These are phyloP conservation scores for Strigomonas oncopelti DNA, from an alignment of 208 protist species.

Conservation along the genomic window DNA sequence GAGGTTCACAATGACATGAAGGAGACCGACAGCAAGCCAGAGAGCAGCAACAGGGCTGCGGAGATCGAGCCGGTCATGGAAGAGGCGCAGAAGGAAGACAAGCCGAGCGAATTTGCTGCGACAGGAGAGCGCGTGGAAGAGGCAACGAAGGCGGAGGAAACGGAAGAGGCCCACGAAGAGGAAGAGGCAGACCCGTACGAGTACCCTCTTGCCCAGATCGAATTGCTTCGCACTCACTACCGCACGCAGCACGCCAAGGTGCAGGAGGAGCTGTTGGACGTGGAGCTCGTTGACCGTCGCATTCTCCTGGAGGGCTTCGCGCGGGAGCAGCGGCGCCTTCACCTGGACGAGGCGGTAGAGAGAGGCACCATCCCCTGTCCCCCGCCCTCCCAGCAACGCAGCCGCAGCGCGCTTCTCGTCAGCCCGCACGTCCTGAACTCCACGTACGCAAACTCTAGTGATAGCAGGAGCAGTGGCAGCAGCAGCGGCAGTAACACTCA, in stretches of 20 bases:
- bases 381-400: background rate
- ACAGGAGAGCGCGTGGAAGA: background rate
- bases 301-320: background rate
- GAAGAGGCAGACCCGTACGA: background rate
- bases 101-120: background rate
- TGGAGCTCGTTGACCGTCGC: background rate
- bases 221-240: background rate
- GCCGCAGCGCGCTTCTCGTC: background rate
- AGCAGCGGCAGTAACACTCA: background rate
- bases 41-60: too few species aligned
- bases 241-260: background rate
- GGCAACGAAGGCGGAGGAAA: too few species aligned
- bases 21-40: too few species aligned
- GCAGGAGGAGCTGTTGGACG: slow-evolving; percentile 6
- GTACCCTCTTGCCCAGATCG: background rate
- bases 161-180: background rate
- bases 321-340: background rate
- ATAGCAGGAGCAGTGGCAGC: background rate
- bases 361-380: background rate
- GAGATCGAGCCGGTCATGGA: background rate
- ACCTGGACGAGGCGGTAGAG: background rate
- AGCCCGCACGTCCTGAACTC: background rate
- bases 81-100: background rate
- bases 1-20: too few species aligned
- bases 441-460: background rate